These are phyloP conservation scores for Diaporthe batatas DNA, from an alignment of 2,329 filamentous ascomycete species.

Conservation along the genomic window DNA sequence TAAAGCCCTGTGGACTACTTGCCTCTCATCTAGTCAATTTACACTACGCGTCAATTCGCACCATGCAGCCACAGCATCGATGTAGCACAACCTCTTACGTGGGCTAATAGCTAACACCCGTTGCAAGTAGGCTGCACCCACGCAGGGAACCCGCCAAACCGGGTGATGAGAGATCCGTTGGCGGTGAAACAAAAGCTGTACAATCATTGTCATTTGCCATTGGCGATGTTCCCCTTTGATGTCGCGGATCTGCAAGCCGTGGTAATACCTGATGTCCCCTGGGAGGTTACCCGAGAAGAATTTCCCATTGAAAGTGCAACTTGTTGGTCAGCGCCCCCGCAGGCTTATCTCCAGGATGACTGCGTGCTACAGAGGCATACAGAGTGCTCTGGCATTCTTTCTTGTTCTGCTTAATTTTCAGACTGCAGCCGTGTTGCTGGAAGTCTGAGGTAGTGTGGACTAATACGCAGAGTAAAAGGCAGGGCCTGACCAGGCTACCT, in stretches of 20 bases:
- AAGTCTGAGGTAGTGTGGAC: background rate
- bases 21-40: too few species aligned
- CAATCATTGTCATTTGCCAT: background rate
- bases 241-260: background rate
- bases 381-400: too few species aligned
- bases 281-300: too few species aligned
- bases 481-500: background rate
- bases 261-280: background rate
- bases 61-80: too few species aligned
- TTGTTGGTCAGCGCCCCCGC: too few species aligned
- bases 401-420: too few species aligned
- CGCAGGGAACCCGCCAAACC: background rate
- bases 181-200: slow-evolving; percentile 15
- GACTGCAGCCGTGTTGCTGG: too few species aligned
- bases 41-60: too few species aligned
- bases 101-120: background rate
- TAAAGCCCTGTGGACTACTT: too few species aligned
- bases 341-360: too few species aligned
- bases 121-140: slow-evolving; percentile 17
- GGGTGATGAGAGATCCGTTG: slow-evolving; percentile 9
- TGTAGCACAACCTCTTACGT: background rate
- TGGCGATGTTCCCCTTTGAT: background rate
- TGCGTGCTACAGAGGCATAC: too few species aligned
- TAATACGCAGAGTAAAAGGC: background rate
- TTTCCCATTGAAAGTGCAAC: too few species aligned